Conservation (phyloP, 768 basidiomycete species). For the Suillus spraguei region DNA sequence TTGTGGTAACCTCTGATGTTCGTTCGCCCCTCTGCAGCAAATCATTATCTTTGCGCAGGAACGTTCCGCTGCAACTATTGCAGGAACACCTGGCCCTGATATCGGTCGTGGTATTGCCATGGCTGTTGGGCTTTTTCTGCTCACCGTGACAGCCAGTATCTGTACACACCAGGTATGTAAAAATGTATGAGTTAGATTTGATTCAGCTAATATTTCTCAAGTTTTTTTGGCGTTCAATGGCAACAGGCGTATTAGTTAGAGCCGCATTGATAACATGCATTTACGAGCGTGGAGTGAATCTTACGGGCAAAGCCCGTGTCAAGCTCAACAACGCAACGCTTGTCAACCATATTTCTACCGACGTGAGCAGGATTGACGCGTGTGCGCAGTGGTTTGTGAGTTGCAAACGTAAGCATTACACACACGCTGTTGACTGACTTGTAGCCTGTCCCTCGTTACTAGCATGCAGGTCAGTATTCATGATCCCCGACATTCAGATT, state of each 20-base stretch:
- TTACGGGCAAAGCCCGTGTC: conserved; percentile 68
- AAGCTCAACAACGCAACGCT: conserved; percentile 61
- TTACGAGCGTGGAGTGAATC: conserved; percentile 66
- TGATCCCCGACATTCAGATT: not conserved
- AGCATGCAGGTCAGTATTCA: conserved; percentile 43
- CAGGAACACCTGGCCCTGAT: conserved; percentile 36
- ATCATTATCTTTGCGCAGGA: conserved; percentile 64
- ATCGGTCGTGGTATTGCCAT: conserved; percentile 62
- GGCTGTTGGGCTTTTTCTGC: conserved; percentile 54
- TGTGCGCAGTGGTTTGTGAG: conserved; percentile 76
- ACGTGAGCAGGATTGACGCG: conserved; percentile 63
- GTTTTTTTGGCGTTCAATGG: conserved; percentile 76
- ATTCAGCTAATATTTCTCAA: conserved; percentile 19
- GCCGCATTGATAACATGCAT: conserved; percentile 69
- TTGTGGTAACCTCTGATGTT: not conserved
- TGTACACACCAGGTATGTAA: conserved; percentile 58
- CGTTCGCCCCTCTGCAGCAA: conserved; percentile 32
- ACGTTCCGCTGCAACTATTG: conserved; percentile 41
- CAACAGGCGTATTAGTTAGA: conserved; percentile 64
- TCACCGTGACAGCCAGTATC: conserved; percentile 55
- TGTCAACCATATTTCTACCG: conserved; percentile 65
- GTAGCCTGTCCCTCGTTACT: not conserved
- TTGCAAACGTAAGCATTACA: conserved; percentile 16
- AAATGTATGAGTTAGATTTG: not conserved
- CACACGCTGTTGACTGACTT: not conserved